These are phyloP conservation scores for Trametes meyenii DNA, from an alignment of 768 basidiomycete genomes.

Conservation along the genomic window DNA sequence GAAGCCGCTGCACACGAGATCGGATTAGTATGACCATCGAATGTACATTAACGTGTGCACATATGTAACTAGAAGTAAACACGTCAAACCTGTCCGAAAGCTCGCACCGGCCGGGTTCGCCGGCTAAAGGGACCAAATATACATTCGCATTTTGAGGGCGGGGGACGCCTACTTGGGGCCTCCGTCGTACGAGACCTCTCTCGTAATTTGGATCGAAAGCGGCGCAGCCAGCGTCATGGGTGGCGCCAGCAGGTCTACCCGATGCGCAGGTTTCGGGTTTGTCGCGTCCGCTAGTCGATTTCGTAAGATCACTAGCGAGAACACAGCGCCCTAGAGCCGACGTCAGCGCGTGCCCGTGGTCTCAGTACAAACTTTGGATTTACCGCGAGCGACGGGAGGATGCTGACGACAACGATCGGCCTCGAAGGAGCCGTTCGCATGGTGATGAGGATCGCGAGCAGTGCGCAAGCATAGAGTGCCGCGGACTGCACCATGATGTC, in stretches of 20 bases:
- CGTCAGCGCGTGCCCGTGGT: not conserved
- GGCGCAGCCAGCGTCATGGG: no score
- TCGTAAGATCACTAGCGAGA: conserved; percentile 1
- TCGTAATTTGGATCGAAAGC: not conserved
- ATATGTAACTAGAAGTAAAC: no score
- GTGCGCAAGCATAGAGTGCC: not conserved
- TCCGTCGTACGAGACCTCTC: not conserved
- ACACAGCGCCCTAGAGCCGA: not conserved
- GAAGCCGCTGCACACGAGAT: no score
- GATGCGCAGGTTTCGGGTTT: not conserved
- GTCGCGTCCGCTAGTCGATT: not conserved
- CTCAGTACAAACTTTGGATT: not conserved
- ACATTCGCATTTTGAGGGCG: no score
- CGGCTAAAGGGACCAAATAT: no score
- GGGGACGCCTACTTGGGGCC: not conserved
- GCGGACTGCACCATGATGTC: conserved; percentile 8
- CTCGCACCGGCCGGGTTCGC: no score
- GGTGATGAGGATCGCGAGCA: not conserved
- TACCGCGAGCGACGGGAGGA: conserved; percentile 1
- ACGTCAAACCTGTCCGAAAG: no score
- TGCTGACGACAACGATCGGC: not conserved
- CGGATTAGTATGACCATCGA: no score
- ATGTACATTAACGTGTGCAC: no score
- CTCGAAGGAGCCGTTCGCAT: not conserved
- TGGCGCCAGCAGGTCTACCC: not conserved